Evolutionary conservation across 306 rosid species (phyloP).

Genomic region (Clitoria ternatea): DNA sequence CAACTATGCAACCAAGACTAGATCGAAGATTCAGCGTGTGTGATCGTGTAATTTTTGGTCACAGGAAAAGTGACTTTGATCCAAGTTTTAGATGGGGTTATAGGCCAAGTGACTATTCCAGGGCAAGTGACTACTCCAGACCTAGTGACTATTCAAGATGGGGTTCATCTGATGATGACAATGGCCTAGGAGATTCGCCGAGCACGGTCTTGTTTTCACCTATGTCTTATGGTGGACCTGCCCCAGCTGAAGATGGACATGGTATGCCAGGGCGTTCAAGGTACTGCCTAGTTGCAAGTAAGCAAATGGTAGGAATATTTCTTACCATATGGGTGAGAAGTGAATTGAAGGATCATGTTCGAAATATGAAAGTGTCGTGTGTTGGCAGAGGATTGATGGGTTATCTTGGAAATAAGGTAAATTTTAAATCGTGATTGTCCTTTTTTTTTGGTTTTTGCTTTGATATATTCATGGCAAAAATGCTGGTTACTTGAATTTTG

Average conservation of each 20-base stretch:
- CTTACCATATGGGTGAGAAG: constrained; percentile 95
- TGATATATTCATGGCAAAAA: background rate
- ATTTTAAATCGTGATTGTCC: background rate
- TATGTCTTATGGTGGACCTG: constrained; percentile 64
- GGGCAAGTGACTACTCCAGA: constrained; percentile 74
- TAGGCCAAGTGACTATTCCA: constrained; percentile 84
- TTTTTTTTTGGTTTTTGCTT: background rate
- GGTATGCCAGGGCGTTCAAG: constrained; percentile 68
- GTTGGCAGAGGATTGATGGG: constrained; percentile 99
- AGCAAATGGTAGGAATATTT: constrained; percentile 98
- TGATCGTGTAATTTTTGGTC: constrained; percentile 89
- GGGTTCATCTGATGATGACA: constrained; percentile 98
- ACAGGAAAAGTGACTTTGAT: constrained; percentile 73
- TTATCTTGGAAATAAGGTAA: constrained; percentile 97
- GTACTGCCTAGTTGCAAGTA: constrained; percentile 90
- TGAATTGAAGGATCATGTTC: constrained; percentile 83
- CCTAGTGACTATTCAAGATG: constrained; percentile 91
- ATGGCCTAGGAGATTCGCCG: constrained; percentile 87
- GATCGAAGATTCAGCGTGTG: constrained; percentile 96
- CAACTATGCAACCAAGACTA: constrained; percentile 61
- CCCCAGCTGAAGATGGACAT: constrained; percentile 68
- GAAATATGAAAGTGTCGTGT: constrained; percentile 89
- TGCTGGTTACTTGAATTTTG: background rate
- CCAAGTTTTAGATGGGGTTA: constrained; percentile 71
- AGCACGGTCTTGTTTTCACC: constrained; percentile 85